Conservation (phyloP, 441 rosid species). For the Sinapis alba region DNA sequence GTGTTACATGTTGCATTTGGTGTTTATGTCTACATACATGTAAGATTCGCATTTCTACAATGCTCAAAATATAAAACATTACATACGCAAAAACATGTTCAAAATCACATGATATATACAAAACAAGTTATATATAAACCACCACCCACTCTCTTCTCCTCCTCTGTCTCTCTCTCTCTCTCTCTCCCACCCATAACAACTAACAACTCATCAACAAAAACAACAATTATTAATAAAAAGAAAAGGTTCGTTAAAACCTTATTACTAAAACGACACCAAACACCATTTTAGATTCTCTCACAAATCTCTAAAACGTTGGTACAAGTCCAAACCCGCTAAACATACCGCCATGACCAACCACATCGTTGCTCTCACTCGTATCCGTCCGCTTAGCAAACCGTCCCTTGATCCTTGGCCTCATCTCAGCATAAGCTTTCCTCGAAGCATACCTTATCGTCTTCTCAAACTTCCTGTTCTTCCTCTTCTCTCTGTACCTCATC, state of each 20-base stretch:
- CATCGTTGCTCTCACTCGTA: constrained; percentile 40
- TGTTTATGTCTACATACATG: background rate
- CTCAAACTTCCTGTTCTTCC: constrained; percentile 4
- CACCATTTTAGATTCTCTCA: background rate
- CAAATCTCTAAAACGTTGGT: constrained; percentile 56
- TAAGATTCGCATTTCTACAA: background rate
- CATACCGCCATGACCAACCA: constrained; percentile 41
- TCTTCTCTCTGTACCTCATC: constrained; percentile 9
- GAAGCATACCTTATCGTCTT: background rate
- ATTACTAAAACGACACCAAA: constrained; percentile 26
- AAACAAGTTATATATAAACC: constrained; percentile 14
- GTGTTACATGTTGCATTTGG: background rate
- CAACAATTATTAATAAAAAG: constrained; percentile 10
- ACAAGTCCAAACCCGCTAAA: constrained; percentile 74
- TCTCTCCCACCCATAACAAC: background rate
- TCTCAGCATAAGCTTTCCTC: constrained; percentile 21
- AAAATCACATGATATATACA: constrained; percentile 37
- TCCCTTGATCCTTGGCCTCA: constrained; percentile 91
- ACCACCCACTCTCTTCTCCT: background rate
- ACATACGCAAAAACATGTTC: constrained; percentile 13
- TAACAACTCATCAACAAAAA: constrained; percentile 11
- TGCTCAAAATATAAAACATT: background rate
- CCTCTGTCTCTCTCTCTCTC: background rate
- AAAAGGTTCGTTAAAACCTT: constrained; percentile 23
- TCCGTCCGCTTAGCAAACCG: constrained; percentile 83